phyloP scores from a whole-genome alignment of 129 eudicot species.

The Pseudognaphalium luteoalbum region DNA sequence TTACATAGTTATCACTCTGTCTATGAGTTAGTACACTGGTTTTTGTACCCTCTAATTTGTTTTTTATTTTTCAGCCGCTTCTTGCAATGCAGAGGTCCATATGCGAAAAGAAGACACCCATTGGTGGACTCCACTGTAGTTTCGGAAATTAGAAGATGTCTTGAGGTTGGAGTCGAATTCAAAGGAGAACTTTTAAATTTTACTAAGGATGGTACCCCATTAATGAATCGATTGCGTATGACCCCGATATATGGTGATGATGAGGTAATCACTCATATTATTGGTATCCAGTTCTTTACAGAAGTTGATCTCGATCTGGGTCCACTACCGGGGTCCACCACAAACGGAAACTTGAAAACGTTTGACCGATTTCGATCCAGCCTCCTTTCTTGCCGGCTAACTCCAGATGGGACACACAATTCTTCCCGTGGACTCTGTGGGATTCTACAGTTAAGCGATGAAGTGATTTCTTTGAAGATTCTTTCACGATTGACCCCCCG shows the following conservation, averaged over 20 bases:
- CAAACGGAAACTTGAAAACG: constrained; percentile 46
- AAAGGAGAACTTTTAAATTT: constrained; percentile 88
- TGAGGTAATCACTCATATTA: constrained; percentile 69
- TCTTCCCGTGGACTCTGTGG: constrained; percentile 62
- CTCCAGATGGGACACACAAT: constrained; percentile 42
- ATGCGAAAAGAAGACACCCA: constrained; percentile 91
- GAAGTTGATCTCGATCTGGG: constrained; percentile 82
- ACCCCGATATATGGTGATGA: constrained; percentile 92
- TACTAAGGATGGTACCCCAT: constrained; percentile 87
- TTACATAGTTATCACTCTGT: constrained; percentile 5
- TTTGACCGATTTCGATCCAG: constrained; percentile 55
- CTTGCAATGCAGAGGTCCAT: constrained; percentile 99
- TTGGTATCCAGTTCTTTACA: constrained; percentile 80
- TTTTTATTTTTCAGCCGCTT: constrained; percentile 69
- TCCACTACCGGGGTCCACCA: constrained; percentile 73
- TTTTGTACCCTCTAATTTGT: constrained; percentile 10
- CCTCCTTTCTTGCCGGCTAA: constrained; percentile 47
- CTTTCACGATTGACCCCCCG: constrained; percentile 80
- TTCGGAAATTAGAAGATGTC: constrained; percentile 85
- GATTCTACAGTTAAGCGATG: constrained; percentile 78
- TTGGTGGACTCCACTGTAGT: constrained; percentile 76
- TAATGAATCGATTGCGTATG: constrained; percentile 84
- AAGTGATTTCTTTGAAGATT: constrained; percentile 67
- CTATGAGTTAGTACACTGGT: not conserved
- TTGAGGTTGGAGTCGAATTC: constrained; percentile 77